Conservation (phyloP, 345 rosid genomes). For the Zanthoxylum bungeanum region DNA sequence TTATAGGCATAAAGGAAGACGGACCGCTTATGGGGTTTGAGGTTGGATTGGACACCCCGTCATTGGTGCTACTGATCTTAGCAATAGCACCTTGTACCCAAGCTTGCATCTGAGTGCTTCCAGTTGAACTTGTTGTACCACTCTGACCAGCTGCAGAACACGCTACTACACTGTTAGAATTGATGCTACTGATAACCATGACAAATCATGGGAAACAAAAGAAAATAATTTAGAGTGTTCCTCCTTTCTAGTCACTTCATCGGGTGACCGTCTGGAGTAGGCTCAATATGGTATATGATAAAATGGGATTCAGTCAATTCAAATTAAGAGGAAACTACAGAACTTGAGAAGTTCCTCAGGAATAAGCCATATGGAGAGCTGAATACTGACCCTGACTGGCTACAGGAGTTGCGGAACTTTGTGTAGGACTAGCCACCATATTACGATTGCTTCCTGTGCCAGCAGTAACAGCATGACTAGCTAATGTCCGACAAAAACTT, state of each 20-base stretch:
- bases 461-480: slow-evolving; percentile 91
- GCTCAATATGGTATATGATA: neutral
- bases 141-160: slow-evolving; percentile 67
- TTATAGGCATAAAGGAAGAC: slow-evolving; percentile 87
- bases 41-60: slow-evolving; percentile 63
- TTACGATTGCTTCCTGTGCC: slow-evolving; percentile 87
- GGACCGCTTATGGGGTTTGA: slow-evolving; percentile 81
- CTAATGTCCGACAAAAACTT: slow-evolving; percentile 98
- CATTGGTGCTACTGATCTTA: slow-evolving; percentile 83
- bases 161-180: slow-evolving; percentile 7
- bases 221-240: neutral
- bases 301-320: neutral
- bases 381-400: slow-evolving; percentile 72
- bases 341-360: neutral
- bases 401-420: slow-evolving; percentile 71
- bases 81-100: slow-evolving; percentile 99
- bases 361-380: neutral
- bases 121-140: slow-evolving; percentile 74
- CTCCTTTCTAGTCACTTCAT: slow-evolving; percentile 1
- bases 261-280: neutral
- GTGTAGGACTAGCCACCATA: slow-evolving; percentile 85
- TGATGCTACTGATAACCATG: neutral
- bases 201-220: neutral
- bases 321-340: neutral
- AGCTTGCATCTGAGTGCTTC: slow-evolving; percentile 96